A percentile compares a stretch with the other conserved stretches of the same genome.
Conservation (phyloP, 805 yeast genomes). For the Candida dendrica region DNA sequence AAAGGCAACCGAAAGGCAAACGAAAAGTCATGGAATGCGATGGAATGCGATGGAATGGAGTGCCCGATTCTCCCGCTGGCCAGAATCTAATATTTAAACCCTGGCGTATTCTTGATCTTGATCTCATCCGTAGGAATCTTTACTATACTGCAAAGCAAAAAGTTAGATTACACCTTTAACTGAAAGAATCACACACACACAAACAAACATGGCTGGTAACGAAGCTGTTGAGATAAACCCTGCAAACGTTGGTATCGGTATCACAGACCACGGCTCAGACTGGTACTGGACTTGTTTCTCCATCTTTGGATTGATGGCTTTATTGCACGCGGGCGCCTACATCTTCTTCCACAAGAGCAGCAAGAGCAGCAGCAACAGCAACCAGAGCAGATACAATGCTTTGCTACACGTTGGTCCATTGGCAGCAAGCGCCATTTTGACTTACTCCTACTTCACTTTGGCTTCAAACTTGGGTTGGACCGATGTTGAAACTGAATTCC, state of each 20-base stretch:
- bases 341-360: not conserved
- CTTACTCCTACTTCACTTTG: constrained; percentile 45
- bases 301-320: constrained; percentile 32
- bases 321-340: constrained; percentile 7
- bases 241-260: not conserved
- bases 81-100: too few relatives aligned
- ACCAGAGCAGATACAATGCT: not conserved
- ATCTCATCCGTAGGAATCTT: not conserved
- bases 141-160: too few relatives aligned
- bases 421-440: constrained; percentile 31
- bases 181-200: not conserved
- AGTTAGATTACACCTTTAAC: too few relatives aligned
- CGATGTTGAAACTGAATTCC: constrained; percentile 37
- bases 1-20: too few relatives aligned
- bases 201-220: not conserved
- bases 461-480: constrained; percentile 57
- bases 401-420: constrained; percentile 33
- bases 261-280: constrained; percentile 1
- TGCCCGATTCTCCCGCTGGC: too few relatives aligned
- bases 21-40: too few relatives aligned
- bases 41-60: too few relatives aligned
- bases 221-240: constrained; percentile 1
- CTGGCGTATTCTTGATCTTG: not conserved
- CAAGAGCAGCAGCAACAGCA: too few relatives aligned
- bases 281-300: constrained; percentile 28